phyloP scores from a whole-genome alignment of 805 yeast genomes.

The Maudiozyma saulgeensis region DNA sequence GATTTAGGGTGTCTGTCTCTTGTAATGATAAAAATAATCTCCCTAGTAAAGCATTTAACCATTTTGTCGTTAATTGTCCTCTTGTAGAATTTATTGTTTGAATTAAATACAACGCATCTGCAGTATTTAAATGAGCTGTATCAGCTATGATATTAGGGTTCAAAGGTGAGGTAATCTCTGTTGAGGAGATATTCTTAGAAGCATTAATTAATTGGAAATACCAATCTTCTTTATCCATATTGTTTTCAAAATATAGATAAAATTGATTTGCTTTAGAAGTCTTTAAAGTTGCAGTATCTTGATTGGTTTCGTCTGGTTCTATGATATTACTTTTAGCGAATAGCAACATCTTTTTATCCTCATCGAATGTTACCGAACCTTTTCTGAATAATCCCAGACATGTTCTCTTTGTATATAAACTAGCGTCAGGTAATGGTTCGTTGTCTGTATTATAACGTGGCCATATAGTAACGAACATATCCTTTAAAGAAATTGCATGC shows the following conservation, averaged over 20 bases:
- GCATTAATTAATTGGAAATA: slow-evolving; percentile 79
- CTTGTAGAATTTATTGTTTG: slow-evolving; percentile 74
- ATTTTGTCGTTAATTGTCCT: slow-evolving; percentile 71
- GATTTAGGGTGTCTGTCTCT: slow-evolving; percentile 56
- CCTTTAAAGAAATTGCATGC: slow-evolving; percentile 69
- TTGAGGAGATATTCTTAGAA: slow-evolving; percentile 36
- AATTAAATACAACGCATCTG: slow-evolving; percentile 63
- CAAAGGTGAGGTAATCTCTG: slow-evolving; percentile 25
- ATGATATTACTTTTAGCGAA: slow-evolving; percentile 1
- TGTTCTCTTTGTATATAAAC: slow-evolving; percentile 68
- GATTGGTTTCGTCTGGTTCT: background rate
- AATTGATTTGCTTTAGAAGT: slow-evolving; percentile 26
- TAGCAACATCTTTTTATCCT: background rate
- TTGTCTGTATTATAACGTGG: slow-evolving; percentile 49
- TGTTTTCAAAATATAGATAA: slow-evolving; percentile 67
- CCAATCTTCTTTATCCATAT: slow-evolving; percentile 86
- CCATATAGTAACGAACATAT: slow-evolving; percentile 71
- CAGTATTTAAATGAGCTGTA: slow-evolving; percentile 61
- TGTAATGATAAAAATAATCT: slow-evolving; percentile 71
- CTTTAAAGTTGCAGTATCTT: background rate
- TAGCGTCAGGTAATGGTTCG: slow-evolving; percentile 43
- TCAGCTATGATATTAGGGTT: slow-evolving; percentile 62
- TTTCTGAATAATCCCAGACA: slow-evolving; percentile 65
- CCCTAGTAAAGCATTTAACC: slow-evolving; percentile 86
- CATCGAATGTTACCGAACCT: slow-evolving; percentile 15